Evolutionary conservation across 768 basidiomycete species (phyloP).

Genomic region (Hericium coralloides): DNA sequence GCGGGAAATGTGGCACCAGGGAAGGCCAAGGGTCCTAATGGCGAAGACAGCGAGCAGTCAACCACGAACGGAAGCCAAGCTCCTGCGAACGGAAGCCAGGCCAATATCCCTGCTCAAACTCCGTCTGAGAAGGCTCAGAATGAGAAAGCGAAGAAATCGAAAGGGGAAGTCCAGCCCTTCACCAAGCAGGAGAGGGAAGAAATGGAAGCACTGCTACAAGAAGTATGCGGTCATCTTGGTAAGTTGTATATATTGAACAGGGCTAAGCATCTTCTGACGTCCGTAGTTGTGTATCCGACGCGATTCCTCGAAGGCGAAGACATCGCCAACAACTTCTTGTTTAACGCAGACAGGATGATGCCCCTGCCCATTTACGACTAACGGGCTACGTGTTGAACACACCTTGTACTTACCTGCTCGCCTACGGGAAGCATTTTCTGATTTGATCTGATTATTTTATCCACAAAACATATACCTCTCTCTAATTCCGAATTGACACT

Average conservation of each 20-base stretch:
- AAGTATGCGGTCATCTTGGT: slow-evolving; percentile 86
- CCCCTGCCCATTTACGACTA: slow-evolving; percentile 71
- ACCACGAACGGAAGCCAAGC: neutral
- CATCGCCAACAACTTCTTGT: slow-evolving; percentile 84
- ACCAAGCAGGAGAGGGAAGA: slow-evolving; percentile 78
- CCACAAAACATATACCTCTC: neutral
- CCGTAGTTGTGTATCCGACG: slow-evolving; percentile 70
- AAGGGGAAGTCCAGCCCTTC: slow-evolving; percentile 51
- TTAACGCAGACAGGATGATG: slow-evolving; percentile 75
- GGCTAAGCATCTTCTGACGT: neutral
- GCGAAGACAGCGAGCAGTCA: neutral
- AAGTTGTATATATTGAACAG: slow-evolving; percentile 15
- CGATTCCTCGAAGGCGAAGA: slow-evolving; percentile 93
- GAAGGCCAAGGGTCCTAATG: neutral
- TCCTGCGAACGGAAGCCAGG: neutral
- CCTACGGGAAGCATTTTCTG: too few relatives aligned
- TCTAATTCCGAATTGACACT: neutral
- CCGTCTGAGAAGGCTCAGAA: slow-evolving; percentile 11
- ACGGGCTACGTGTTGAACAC: neutral
- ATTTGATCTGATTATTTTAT: neutral
- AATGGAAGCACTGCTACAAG: slow-evolving; percentile 76
- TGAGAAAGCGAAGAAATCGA: slow-evolving; percentile 30
- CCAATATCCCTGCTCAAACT: neutral
- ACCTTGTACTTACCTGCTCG: neutral
- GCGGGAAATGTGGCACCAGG: neutral